Conservation (phyloP, 176 grass and related monocot species). For the Carex parvula region DNA sequence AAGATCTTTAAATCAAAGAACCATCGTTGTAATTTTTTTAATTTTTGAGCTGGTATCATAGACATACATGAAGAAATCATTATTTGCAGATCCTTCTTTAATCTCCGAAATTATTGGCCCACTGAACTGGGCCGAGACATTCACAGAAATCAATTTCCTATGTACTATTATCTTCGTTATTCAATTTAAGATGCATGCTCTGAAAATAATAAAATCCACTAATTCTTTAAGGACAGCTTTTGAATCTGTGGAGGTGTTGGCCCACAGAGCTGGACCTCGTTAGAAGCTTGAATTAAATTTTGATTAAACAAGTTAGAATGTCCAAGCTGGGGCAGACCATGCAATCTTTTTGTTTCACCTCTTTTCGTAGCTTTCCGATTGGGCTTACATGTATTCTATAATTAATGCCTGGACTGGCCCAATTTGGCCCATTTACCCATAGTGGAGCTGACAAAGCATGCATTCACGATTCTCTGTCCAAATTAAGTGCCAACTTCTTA, state of each 20-base stretch:
- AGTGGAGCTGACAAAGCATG: constrained; percentile 7
- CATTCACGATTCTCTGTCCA: not conserved
- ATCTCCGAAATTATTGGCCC: not conserved
- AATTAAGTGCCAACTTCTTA: too few species aligned
- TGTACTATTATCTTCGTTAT: not conserved
- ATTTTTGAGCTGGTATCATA: too few species aligned
- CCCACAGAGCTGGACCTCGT: not conserved
- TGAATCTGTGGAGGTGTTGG: not conserved
- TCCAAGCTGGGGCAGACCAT: not conserved
- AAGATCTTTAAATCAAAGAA: too few species aligned
- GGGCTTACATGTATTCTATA: not conserved
- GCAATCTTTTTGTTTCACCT: not conserved
- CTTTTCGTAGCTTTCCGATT: not conserved
- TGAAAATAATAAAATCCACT: not conserved
- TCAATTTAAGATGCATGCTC: not conserved
- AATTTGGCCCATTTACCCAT: not conserved
- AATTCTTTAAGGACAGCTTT: not conserved
- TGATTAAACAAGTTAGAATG: not conserved
- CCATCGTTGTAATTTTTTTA: too few species aligned
- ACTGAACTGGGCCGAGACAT: not conserved
- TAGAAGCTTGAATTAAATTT: not conserved
- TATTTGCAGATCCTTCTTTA: not conserved
- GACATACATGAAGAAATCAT: too few species aligned
- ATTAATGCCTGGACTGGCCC: not conserved
- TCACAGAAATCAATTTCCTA: not conserved